Evolutionary conservation across 108 stramenopile species (phyloP), one percentile per base, ranked within the genome.

Genomic region (Seminavis robusta): DNA sequence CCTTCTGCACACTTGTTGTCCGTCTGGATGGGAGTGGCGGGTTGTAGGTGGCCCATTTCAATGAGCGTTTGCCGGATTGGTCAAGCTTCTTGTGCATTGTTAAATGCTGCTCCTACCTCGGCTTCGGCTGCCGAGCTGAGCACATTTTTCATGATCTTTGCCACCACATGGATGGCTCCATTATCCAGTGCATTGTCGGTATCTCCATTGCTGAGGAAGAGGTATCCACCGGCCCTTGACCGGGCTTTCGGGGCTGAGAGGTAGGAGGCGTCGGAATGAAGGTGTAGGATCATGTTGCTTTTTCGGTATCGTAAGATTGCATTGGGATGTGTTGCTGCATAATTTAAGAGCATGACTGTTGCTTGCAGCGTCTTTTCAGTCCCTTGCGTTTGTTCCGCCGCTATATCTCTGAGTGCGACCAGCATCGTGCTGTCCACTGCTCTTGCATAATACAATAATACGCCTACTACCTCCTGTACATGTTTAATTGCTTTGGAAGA

Each of bases 1-100:
- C 77, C 76, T 24, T 26, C 23, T 20, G 81, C 81, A 3, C 67
- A 62, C 28, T 28, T 27, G 31, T 78, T 83, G 47, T 78, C 81
- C 15, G 48, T 50, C 29, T 68, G 52, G 17, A 71, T 33, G 33
- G 79, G 79, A 8, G 61, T 81, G 0, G 79, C 34, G 4, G 56
- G 69, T 50, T 76, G 80, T 20, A 47, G 61, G 37, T 75, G 76
- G 29, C 76, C 70, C 40, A 68, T 57, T 29, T 69, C 60, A 27
- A 42, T 39, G 4, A 70, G 62, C 5, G 63, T 43, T 33, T 21
- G 28, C 27, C 72, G 54, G 0, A 56, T 41, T 9, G 44, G 27
- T 0, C 47, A 27, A 27, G 44, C 73, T 48, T 71, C 52, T 54
- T 62, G 38, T 20, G 60, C 62, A 42, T 80, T 80, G 19, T 45